These are phyloP conservation scores for Agrostemma githago DNA, from an alignment of 148 eudicot species.

Conservation along the genomic window DNA sequence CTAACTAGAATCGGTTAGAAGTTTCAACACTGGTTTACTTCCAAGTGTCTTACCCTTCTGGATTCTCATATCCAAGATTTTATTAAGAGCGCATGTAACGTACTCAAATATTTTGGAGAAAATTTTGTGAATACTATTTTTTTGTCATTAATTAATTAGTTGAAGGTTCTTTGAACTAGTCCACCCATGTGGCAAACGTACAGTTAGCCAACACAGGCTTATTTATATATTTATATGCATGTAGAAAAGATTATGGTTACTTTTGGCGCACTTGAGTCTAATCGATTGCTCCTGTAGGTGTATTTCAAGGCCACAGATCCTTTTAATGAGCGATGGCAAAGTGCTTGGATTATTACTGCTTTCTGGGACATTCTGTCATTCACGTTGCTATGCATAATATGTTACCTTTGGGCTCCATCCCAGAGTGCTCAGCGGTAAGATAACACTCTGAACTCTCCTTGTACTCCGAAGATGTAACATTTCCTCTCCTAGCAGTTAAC, in stretches of 20 bases:
- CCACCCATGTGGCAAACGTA: background rate
- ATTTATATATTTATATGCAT: too few relatives aligned
- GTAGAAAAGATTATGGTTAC: constrained; percentile 4
- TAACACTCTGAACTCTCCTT: background rate
- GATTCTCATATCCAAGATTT: background rate
- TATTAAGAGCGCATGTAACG: background rate
- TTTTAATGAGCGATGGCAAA: constrained; percentile 94
- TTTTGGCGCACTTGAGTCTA: background rate
- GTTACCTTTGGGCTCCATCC: constrained; percentile 98
- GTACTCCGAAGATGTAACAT: constrained; percentile 4
- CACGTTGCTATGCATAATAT: constrained; percentile 66
- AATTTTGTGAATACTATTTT: too few relatives aligned
- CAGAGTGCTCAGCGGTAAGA: constrained; percentile 85
- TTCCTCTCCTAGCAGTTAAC: too few relatives aligned
- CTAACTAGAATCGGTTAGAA: background rate
- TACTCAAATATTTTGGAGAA: background rate
- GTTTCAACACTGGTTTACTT: background rate
- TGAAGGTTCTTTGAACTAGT: background rate
- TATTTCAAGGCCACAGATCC: constrained; percentile 99
- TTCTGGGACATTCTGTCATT: constrained; percentile 93
- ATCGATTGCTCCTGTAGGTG: constrained; percentile 41
- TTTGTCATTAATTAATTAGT: background rate
- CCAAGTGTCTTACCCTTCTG: background rate
- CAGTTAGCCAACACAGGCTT: background rate
- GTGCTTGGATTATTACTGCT: constrained; percentile 93